Evolutionary conservation across 2,329 filamentous ascomycete genomes (phyloP).

Genomic region (Calonectria pseudoreteaudii): DNA sequence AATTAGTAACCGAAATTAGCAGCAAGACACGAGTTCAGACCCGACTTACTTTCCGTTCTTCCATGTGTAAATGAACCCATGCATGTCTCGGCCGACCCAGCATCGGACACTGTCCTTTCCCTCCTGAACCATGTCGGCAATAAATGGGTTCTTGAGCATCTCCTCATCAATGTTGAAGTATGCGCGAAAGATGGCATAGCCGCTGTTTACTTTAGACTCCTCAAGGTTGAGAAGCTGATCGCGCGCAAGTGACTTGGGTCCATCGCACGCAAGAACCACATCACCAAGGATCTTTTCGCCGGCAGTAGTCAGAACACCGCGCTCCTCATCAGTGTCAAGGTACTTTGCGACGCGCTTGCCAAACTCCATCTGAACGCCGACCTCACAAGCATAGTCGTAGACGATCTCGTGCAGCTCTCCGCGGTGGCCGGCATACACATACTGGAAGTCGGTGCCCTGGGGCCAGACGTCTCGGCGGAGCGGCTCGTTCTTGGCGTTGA

Average conservation of each 20-base stretch:
- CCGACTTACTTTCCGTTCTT: conserved; percentile 7
- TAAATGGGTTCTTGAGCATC: conserved; percentile 4
- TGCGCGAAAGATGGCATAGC: conserved; percentile 17
- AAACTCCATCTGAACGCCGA: conserved; percentile 13
- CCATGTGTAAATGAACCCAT: conserved; percentile 15
- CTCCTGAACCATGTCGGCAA: background rate
- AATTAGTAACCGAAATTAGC: background rate
- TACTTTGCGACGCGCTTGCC: conserved; percentile 2
- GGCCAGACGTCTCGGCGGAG: background rate
- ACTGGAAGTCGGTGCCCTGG: background rate
- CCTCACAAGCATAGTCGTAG: conserved; percentile 5
- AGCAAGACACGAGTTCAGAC: too few species aligned
- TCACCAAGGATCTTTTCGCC: conserved; percentile 7
- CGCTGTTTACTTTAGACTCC: conserved; percentile 18
- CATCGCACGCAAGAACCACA: conserved; percentile 15
- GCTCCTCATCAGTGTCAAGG: conserved; percentile 11
- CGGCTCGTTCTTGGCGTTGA: background rate
- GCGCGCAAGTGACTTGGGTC: conserved; percentile 17
- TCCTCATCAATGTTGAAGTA: conserved; percentile 13
- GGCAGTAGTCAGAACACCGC: background rate
- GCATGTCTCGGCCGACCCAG: conserved; percentile 19
- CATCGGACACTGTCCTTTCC: background rate
- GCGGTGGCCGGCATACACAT: conserved; percentile 6
- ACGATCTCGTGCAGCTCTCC: conserved; percentile 23
- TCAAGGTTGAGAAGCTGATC: conserved; percentile 1